These are phyloP conservation scores for Iberis amara DNA, from an alignment of 441 rosid species.

Conservation along the genomic window DNA sequence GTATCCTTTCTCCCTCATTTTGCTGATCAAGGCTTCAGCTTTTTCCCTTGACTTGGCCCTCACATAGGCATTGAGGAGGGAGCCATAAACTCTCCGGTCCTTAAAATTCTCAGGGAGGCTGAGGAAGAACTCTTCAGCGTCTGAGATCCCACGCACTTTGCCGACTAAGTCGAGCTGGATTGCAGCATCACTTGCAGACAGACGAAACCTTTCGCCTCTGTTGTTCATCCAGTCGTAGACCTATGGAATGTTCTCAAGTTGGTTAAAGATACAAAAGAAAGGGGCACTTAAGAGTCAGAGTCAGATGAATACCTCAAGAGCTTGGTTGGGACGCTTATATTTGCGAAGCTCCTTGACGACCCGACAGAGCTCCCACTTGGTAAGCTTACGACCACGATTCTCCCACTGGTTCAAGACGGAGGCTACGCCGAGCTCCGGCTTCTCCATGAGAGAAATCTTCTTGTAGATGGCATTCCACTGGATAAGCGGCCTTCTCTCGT, in stretches of 20 bases:
- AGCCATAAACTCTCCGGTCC: constrained; percentile 77
- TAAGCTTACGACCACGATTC: constrained; percentile 57
- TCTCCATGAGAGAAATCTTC: constrained; percentile 71
- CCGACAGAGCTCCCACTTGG: constrained; percentile 90
- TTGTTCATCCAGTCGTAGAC: constrained; percentile 91
- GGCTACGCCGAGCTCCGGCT: constrained; percentile 66
- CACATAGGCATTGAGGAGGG: constrained; percentile 77
- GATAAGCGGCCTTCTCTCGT: constrained; percentile 67
- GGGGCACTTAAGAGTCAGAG: too few relatives aligned
- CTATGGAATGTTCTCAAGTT: constrained; percentile 30
- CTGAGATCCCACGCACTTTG: constrained; percentile 69
- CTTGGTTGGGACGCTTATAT: constrained; percentile 63
- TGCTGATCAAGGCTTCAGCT: constrained; percentile 57
- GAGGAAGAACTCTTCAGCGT: constrained; percentile 60
- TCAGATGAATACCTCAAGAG: constrained; percentile 60
- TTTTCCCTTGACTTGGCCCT: constrained; percentile 51
- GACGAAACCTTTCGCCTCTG: constrained; percentile 60
- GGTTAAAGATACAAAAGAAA: neutral
- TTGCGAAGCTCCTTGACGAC: constrained; percentile 90
- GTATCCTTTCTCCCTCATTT: constrained; percentile 66
- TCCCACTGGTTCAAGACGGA: constrained; percentile 67
- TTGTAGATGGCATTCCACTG: constrained; percentile 73
- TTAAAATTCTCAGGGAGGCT: constrained; percentile 50
- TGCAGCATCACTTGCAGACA: constrained; percentile 81
- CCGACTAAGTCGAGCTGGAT: constrained; percentile 81